Evolutionary conservation across 805 yeast genomes (phyloP).

Genomic region (Spathaspora hagerdaliae): DNA sequence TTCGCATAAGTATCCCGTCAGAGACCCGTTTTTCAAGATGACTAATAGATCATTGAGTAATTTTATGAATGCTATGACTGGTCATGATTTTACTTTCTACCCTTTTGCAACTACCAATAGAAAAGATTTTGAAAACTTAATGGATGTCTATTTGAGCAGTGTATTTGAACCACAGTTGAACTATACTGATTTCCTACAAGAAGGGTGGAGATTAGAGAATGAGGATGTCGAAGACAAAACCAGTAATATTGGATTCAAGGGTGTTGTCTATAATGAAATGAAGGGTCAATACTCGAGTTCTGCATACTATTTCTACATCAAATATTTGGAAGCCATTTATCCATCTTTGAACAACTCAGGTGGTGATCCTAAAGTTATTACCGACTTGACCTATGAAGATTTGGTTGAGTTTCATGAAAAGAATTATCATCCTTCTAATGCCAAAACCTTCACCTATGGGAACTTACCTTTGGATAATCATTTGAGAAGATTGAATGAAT

Average conservation of each 20-base stretch:
- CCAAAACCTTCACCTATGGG: slow-evolving; percentile 86
- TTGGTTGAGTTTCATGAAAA: slow-evolving; percentile 69
- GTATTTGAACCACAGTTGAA: slow-evolving; percentile 78
- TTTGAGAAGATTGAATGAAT: slow-evolving; percentile 50
- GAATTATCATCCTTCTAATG: slow-evolving; percentile 87
- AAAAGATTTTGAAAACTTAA: slow-evolving; percentile 75
- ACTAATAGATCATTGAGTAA: slow-evolving; percentile 88
- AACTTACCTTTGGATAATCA: slow-evolving; percentile 61
- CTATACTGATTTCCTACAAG: slow-evolving; percentile 83
- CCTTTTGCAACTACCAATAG: slow-evolving; percentile 94
- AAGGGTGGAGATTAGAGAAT: slow-evolving; percentile 96
- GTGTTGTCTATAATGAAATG: slow-evolving; percentile 98
- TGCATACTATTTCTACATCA: slow-evolving; percentile 78
- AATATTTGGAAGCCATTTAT: slow-evolving; percentile 77
- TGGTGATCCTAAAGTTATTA: slow-evolving; percentile 84
- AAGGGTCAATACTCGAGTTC: slow-evolving; percentile 94
- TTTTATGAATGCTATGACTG: slow-evolving; percentile 99
- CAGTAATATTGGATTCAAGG: slow-evolving; percentile 74
- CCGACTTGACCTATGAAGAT: slow-evolving; percentile 70
- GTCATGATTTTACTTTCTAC: slow-evolving; percentile 90
- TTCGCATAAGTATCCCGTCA: slow-evolving; percentile 82
- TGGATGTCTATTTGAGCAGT: slow-evolving; percentile 85
- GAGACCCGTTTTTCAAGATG: slow-evolving; percentile 98
- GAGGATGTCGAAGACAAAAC: slow-evolving; percentile 50
- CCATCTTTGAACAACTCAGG: slow-evolving; percentile 88